A percentile compares a stretch with the other conserved stretches of the same genome.
phyloP scores from a whole-genome alignment of 345 rosid genomes.

The Sonneratia alba region DNA sequence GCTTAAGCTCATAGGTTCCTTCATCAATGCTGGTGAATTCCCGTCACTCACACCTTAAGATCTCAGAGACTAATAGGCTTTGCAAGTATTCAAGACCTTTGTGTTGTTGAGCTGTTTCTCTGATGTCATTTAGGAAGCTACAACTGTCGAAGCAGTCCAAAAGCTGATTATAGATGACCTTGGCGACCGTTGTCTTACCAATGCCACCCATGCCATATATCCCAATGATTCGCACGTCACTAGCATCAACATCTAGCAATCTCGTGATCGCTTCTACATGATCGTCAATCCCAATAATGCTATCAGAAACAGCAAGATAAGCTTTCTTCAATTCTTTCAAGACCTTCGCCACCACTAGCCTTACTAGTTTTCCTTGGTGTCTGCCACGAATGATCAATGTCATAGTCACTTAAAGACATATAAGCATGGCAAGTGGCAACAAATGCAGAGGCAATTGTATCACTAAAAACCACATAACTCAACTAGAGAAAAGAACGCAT shows the following conservation, averaged over 20 bases:
- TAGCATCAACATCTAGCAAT: neutral
- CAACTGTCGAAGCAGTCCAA: neutral
- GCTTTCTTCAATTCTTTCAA: neutral
- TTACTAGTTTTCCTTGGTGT: neutral
- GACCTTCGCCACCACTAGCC: neutral
- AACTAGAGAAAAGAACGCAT: neutral
- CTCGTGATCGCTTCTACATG: neutral
- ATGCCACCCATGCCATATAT: neutral
- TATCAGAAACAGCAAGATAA: accelerated
- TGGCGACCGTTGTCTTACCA: slow-evolving; percentile 3
- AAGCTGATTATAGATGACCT: neutral
- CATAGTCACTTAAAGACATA: too few relatives aligned
- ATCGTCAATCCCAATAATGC: neutral
- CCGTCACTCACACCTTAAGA: neutral
- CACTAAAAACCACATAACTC: too few relatives aligned
- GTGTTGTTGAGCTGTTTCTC: neutral
- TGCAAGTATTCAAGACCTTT: neutral
- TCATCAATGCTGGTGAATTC: neutral
- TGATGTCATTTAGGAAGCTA: neutral
- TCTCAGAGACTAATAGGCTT: neutral
- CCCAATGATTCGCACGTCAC: neutral
- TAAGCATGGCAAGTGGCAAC: too few relatives aligned
- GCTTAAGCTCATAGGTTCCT: neutral
- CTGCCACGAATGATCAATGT: neutral
- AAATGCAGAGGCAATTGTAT: too few relatives aligned